Percentiles rank a stretch among this genome's conserved stretches.
These are phyloP conservation scores for Leccinum aurantiacum DNA, from an alignment of 768 basidiomycete genomes.

Conservation along the genomic window DNA sequence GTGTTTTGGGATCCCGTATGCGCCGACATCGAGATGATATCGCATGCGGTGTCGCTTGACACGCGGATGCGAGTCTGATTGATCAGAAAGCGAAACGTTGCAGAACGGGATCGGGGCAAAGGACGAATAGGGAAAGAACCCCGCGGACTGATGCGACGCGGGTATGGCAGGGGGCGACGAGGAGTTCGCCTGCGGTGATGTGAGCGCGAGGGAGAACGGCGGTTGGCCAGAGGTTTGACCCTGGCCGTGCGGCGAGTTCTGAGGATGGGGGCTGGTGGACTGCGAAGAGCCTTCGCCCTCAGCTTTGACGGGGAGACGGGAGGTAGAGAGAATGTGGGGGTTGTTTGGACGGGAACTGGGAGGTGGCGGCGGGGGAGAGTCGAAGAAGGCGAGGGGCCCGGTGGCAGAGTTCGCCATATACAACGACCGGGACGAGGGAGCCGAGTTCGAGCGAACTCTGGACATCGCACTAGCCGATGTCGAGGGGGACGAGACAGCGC, in stretches of 20 bases:
- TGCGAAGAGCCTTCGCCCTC: constrained; percentile 44
- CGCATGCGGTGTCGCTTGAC: constrained; percentile 35
- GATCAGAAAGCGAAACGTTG: constrained; percentile 27
- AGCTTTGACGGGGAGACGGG: constrained; percentile 47
- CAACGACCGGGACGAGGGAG: constrained; percentile 41
- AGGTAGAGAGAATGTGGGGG: constrained; percentile 38
- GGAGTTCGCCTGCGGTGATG: constrained; percentile 40
- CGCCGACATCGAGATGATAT: constrained; percentile 70
- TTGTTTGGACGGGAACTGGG: constrained; percentile 42
- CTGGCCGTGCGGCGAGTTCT: constrained; percentile 38
- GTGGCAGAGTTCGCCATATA: constrained; percentile 37
- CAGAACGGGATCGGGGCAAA: constrained; percentile 34
- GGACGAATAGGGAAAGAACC: constrained; percentile 37
- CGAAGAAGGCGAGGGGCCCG: constrained; percentile 41
- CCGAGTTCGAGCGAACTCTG: constrained; percentile 46
- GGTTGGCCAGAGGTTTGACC: constrained; percentile 32
- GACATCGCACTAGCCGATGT: constrained; percentile 34
- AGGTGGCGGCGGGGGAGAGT: constrained; percentile 39
- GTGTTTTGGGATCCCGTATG: constrained; percentile 81
- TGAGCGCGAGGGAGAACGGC: constrained; percentile 46
- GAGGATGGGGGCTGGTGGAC: constrained; percentile 27
- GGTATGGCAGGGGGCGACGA: constrained; percentile 31
- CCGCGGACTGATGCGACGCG: constrained; percentile 31
- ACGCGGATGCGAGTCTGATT: constrained; percentile 29
- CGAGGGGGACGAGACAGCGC: constrained; percentile 29